A percentile compares a stretch with the other conserved stretches of the same genome.
phyloP scores from a whole-genome alignment of 805 yeast species.

The Clavispora asparagi region DNA sequence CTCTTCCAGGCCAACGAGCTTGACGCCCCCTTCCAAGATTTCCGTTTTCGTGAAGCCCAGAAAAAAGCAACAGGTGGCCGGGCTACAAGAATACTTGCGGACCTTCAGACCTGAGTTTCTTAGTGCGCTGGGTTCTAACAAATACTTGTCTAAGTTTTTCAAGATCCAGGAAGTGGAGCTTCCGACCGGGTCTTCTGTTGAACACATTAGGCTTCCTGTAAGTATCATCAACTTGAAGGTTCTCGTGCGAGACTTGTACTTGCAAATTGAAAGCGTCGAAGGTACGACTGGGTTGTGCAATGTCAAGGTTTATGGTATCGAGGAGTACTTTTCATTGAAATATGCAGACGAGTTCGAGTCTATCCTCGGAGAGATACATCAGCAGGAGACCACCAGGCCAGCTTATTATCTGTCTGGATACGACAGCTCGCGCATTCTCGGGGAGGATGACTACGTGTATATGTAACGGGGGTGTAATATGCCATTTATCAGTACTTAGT shows the following conservation, averaged over 20 bases:
- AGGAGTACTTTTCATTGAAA: constrained; percentile 6
- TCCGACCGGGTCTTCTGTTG: constrained; percentile 6
- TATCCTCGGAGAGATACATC: constrained; percentile 4
- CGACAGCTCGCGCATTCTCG: not conserved
- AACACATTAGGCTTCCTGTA: constrained; percentile 30
- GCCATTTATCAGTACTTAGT: not conserved
- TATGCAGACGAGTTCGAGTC: constrained; percentile 11
- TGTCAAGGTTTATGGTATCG: constrained; percentile 12
- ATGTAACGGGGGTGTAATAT: not conserved
- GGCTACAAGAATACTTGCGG: constrained; percentile 16
- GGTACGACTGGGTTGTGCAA: constrained; percentile 12
- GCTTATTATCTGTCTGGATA: not conserved
- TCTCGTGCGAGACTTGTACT: constrained; percentile 28
- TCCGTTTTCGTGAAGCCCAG: constrained; percentile 30
- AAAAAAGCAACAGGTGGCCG: constrained; percentile 12
- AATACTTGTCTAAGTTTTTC: constrained; percentile 26
- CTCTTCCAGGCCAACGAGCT: constrained; percentile 4
- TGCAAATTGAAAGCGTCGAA: constrained; percentile 15
- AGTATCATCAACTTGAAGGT: constrained; percentile 29
- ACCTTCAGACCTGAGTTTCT: constrained; percentile 5
- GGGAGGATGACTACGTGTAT: constrained; percentile 3
- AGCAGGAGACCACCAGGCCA: not conserved
- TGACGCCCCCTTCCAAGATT: constrained; percentile 13
- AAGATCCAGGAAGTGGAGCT: constrained; percentile 23
- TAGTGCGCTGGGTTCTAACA: constrained; percentile 10